Conservation (phyloP, 2,329 filamentous ascomycete species). For the Aspergillus sp. region DNA sequence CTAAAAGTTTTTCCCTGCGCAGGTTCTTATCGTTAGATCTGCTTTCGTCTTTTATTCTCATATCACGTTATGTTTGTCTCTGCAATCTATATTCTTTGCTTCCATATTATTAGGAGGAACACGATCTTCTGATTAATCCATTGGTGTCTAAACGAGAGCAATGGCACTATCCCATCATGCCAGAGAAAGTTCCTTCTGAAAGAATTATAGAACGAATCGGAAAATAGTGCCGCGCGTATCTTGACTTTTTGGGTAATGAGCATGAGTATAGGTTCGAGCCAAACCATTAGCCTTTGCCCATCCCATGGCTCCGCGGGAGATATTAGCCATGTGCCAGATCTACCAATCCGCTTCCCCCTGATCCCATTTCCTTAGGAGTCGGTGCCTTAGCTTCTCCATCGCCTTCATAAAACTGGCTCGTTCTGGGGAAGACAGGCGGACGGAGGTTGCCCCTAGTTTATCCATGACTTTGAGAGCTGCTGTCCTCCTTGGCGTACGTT, state of each 20-base stretch:
- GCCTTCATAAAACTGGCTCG: not conserved
- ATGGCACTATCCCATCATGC: not conserved
- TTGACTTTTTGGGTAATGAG: not conserved
- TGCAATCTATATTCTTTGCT: not conserved
- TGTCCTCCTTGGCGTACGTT: not conserved
- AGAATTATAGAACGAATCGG: not conserved
- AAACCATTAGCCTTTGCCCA: not conserved
- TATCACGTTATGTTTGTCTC: not conserved
- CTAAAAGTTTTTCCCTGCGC: not conserved
- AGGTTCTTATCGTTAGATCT: not conserved
- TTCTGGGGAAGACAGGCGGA: not conserved
- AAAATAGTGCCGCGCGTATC: not conserved
- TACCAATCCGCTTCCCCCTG: not conserved
- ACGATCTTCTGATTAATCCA: not conserved
- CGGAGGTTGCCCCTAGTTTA: not conserved
- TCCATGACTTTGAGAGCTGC: not conserved
- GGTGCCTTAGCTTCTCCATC: not conserved
- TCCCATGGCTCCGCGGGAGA: not conserved
- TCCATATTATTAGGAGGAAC: not conserved
- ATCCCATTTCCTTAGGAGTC: not conserved
- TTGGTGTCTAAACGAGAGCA: not conserved
- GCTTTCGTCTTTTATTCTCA: not conserved
- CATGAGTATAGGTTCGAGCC: not conserved
- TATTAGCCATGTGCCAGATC: not conserved
- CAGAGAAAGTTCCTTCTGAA: not conserved